phyloP scores from a whole-genome alignment of 805 yeast species.

The Candida xiaguanensis region DNA sequence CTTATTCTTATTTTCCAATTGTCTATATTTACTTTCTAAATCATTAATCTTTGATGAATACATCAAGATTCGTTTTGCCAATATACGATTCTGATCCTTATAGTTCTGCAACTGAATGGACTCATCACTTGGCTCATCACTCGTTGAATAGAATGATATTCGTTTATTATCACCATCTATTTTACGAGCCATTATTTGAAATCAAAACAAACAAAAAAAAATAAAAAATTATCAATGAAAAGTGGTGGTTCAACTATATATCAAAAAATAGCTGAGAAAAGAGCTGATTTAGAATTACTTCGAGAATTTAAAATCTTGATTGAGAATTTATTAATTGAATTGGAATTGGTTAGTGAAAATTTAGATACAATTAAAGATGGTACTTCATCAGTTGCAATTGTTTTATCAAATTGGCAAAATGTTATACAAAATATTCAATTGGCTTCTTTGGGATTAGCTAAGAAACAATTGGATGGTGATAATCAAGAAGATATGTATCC shows the following conservation, averaged over 20 bases:
- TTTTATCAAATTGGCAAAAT: constrained; percentile 63
- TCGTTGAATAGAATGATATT: constrained; percentile 4
- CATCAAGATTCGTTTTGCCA: constrained; percentile 57
- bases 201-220: constrained; percentile 6
- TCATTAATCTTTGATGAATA: constrained; percentile 49
- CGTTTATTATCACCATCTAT: neutral
- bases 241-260: constrained; percentile 9
- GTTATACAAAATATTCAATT: constrained; percentile 58
- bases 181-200: constrained; percentile 5
- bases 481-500: constrained; percentile 47
- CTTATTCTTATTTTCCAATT: constrained; percentile 47
- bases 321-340: constrained; percentile 38
- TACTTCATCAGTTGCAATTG: constrained; percentile 54
- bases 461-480: constrained; percentile 22
- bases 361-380: constrained; percentile 52
- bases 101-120: constrained; percentile 15
- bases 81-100: constrained; percentile 48
- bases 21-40: constrained; percentile 49
- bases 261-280: constrained; percentile 41
- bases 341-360: constrained; percentile 47
- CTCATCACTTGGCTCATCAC: neutral
- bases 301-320: constrained; percentile 48
- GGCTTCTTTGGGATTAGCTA: constrained; percentile 53
- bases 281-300: constrained; percentile 48
- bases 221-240: constrained; percentile 1